Base-by-base conservation (phyloP, 2,329 filamentous ascomycete species). In the Colletotrichum somersetense region DNA sequence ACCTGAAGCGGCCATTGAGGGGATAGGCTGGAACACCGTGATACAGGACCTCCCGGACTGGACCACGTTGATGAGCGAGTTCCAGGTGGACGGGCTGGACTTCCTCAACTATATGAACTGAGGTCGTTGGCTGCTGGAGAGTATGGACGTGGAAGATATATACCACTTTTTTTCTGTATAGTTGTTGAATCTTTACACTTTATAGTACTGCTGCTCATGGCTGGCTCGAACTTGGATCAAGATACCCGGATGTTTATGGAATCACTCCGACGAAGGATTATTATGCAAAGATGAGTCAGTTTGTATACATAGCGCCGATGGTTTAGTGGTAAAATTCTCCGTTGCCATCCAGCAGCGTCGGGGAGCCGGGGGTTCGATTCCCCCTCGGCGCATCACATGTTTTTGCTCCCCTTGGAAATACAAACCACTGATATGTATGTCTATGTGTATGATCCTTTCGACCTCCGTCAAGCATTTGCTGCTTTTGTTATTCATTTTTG, bases 51-150 rank as follows among this genome's bases (percentile, higher is more conserved):
- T 78, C 12, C 67, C 77, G 3, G 77, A 80, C 52, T 80, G 79
- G 79, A 77, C 73, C 40, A 76, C 75, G 8, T 61, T 80, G 23
- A 53, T 80, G 61, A 73, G 78, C n/a, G 78, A 79, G 46, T 79
- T 80, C 42, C 76, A 77, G 14, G 59, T 78, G 10, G 77, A 79
- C 14, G 68, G 74, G 2, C 65, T 76, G 2, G 75, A 77, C 3
- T 75, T 77, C 33, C 76, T 75, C 0, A 69, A 77, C 50, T 71
- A 56, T 4, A 20, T 69, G 3, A 67, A 69, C 10, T 64, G 46
- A 55, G 18, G 26, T 26, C 20, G 23, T 16, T 26, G n/a, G 48
- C n/a, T 26, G 23, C 48, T 5, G 18, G 42, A 20, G 16, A 16
- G 40, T 14, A 26, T 12, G 8, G 48, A 26, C 18, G 3, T 11